phyloP scores from a whole-genome alignment of 164 flowering plant genomes.

The Malania oleifera region DNA sequence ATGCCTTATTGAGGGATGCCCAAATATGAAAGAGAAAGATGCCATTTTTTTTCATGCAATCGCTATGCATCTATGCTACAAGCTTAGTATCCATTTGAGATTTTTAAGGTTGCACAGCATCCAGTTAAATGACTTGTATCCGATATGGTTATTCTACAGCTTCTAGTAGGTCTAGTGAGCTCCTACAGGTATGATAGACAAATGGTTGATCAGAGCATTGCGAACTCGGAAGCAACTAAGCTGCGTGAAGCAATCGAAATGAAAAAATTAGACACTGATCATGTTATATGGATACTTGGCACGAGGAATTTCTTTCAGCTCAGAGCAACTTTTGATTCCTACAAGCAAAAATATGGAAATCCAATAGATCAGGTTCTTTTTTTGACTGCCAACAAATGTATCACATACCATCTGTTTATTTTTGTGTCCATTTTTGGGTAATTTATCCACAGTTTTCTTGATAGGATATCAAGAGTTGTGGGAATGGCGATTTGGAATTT shows the following conservation, averaged over 20 bases:
- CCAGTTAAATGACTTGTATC: background rate
- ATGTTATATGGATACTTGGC: constrained; percentile 47
- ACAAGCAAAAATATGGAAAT: constrained; percentile 41
- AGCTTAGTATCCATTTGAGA: too few relatives aligned
- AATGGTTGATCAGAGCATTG: constrained; percentile 37
- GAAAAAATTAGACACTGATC: constrained; percentile 45
- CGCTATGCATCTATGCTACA: too few relatives aligned
- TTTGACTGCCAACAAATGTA: background rate
- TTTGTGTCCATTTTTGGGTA: background rate
- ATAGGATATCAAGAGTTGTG: constrained; percentile 51
- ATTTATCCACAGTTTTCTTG: background rate
- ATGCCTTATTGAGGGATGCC: too few relatives aligned
- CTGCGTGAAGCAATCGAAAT: constrained; percentile 45
- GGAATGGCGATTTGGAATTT: constrained; percentile 38
- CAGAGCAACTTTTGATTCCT: constrained; percentile 50
- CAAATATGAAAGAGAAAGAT: too few relatives aligned
- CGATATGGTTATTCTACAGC: constrained; percentile 30
- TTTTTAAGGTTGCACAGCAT: background rate
- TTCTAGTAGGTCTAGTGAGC: constrained; percentile 58
- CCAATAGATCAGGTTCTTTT: constrained; percentile 51
- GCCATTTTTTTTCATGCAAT: too few relatives aligned
- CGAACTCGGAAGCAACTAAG: constrained; percentile 43
- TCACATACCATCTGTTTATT: background rate
- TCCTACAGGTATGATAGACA: constrained; percentile 66
- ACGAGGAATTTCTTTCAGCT: constrained; percentile 69